Percentiles rank a stretch among this genome's conserved stretches.
Evolutionary conservation across 805 yeast species (phyloP).

Genomic region (Lachancea kluyveri): DNA sequence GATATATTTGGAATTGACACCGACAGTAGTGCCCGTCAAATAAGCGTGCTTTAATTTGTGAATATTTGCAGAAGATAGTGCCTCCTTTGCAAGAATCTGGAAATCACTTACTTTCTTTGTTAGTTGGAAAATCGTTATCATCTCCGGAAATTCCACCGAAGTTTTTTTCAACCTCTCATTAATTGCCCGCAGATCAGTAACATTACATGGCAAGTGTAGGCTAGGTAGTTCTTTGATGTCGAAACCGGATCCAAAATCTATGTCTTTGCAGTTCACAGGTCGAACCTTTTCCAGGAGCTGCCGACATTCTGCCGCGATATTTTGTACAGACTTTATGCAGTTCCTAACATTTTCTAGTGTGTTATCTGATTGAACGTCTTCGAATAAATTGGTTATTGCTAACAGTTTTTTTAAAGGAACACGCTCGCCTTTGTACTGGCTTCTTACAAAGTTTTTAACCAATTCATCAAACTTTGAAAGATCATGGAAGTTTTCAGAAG

Average conservation of each 20-base stretch:
- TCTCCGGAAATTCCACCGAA: slow-evolving; percentile 13
- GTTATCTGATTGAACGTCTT: too few relatives aligned
- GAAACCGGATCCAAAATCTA: slow-evolving; percentile 8
- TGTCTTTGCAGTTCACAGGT: background rate
- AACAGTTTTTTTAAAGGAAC: slow-evolving; percentile 1
- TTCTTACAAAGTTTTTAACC: slow-evolving; percentile 8
- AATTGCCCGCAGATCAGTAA: slow-evolving; percentile 4
- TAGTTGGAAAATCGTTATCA: slow-evolving; percentile 6
- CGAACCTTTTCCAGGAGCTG: slow-evolving; percentile 1
- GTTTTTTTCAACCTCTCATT: slow-evolving; percentile 2
- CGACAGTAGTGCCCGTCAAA: slow-evolving; percentile 10
- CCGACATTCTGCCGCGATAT: slow-evolving; percentile 2
- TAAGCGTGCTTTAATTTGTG: slow-evolving; percentile 8
- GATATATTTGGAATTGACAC: slow-evolving; percentile 12
- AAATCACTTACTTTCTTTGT: slow-evolving; percentile 5
- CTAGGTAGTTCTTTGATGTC: slow-evolving; percentile 6
- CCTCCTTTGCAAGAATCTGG: slow-evolving; percentile 5
- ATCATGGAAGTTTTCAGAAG: too few relatives aligned
- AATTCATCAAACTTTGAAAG: slow-evolving; percentile 37
- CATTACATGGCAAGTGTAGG: slow-evolving; percentile 3
- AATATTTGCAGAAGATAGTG: slow-evolving; percentile 6
- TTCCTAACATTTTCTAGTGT: too few relatives aligned
- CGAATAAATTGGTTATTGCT: too few relatives aligned
- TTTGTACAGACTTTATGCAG: background rate
- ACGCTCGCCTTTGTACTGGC: slow-evolving; percentile 1